Base-by-base conservation (phyloP, 495 filamentous ascomycete species). In the Immersiella caudata region DNA sequence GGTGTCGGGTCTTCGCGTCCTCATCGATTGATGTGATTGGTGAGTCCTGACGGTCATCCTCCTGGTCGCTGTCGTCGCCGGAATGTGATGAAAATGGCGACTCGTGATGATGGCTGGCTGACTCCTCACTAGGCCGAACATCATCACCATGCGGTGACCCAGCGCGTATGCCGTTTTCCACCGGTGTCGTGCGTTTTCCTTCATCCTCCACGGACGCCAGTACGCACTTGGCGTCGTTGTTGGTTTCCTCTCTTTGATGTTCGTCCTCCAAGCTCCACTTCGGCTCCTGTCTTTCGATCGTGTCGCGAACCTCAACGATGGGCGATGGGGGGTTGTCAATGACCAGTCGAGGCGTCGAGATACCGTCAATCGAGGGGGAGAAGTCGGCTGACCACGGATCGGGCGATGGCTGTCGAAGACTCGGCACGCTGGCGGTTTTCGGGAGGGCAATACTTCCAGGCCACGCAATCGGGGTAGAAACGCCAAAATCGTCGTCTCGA, bases 1-100 rank as follows among this genome's bases (percentile, higher is more conserved):
- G 69, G 18, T 76, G 68, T 1, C 74, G 76, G 25, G 63, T 62
- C 46, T 68, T 78, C 8, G 76, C 73, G 21, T 84, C 84, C 25
- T 86, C 84, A 61, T 86, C 84, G 46, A 84, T 75, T n/a, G 83
- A 83, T 1, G 83, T 84, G n/a, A 83, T 76, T 7, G 84, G 84
- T 0, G 83, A 86, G 33, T 85, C 82, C 67, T 79, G 78, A 1
- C 68, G 71, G 0, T 75, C 76, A 26, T 75, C 71, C 25, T 76
- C 76, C 35, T 73, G 75, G 36, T 77, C 78, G 35, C 79, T 85
- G 20, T 78, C 75, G 12, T 79, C 71, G 6, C 76, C 80, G 9
- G 73, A 81, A 1, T 76, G 75, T 3, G 82, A 81, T 5, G 81
- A 78, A 14, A 80, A 70, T 25, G 78, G 73, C 6, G 70, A 67